These are phyloP conservation scores for Fusarium foetens DNA, from an alignment of 2,329 filamentous ascomycete species.

Conservation along the genomic window DNA sequence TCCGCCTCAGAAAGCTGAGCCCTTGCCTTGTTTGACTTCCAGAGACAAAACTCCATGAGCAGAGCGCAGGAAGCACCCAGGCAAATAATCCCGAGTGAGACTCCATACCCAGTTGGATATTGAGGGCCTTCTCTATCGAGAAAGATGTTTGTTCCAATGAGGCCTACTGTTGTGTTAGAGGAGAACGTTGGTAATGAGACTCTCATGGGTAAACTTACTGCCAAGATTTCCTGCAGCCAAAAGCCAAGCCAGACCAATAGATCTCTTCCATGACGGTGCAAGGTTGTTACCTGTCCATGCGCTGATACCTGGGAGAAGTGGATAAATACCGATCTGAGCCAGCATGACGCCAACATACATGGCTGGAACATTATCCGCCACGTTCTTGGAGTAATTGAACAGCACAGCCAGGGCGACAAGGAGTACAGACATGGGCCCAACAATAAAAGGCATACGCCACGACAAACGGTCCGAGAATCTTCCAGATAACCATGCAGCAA, in stretches of 20 bases:
- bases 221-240: constrained; percentile 38
- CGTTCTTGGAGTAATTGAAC: constrained; percentile 48
- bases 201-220: constrained; percentile 21
- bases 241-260: constrained; percentile 41
- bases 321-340: constrained; percentile 45
- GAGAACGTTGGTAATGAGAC: neutral
- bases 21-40: constrained; percentile 19
- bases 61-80: constrained; percentile 18
- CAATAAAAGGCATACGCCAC: constrained; percentile 54
- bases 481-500: constrained; percentile 44
- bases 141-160: constrained; percentile 54
- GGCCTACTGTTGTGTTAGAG: neutral
- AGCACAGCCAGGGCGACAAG: constrained; percentile 49
- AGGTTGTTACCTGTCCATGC: constrained; percentile 43
- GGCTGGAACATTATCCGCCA: constrained; percentile 49
- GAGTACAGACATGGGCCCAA: constrained; percentile 45
- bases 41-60: constrained; percentile 26
- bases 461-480: constrained; percentile 49
- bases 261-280: constrained; percentile 37
- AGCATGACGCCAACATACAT: constrained; percentile 28
- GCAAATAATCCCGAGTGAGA: constrained; percentile 45
- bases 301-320: constrained; percentile 43
- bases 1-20: constrained; percentile 10
- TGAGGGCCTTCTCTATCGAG: constrained; percentile 47
- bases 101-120: constrained; percentile 52